Evolutionary conservation across 2,329 filamentous ascomycete genomes (phyloP), one percentile per base, ranked within the genome.

Genomic region (Lasiodiplodia sp.): DNA sequence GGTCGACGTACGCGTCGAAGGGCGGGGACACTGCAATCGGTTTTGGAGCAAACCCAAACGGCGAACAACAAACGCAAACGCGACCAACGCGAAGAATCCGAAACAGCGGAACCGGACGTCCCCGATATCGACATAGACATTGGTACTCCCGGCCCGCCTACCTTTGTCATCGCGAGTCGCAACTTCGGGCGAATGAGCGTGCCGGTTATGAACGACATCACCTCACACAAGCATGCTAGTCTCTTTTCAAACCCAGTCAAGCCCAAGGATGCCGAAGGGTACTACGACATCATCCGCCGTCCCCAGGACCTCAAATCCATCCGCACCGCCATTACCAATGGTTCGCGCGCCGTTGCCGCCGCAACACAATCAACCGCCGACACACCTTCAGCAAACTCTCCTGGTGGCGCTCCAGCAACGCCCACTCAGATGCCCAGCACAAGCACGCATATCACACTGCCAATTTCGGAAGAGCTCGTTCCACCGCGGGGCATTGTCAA

Each of bases 401-500:
- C 89, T 0, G 87, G 87, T 21, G 44, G 60, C 10, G 51, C 51
- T 28, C 67, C 67, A 4, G 49, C 67, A 6, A 69, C 68, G 4
- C 68, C 68, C 2, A 85, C 86, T 21, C 53, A 51, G 12, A 56
- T 62, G 28, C 14, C 53, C 0, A 58, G 52, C 14, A 44, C 68
- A n/a, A 64, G 68, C 53, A 66, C 68, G 6, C 53, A 69, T n/a
- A 60, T 66, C 18, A 69, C 63, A 14, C 70, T 95, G 7, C 89
- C 92, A 10, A 86, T 92, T 68, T 91, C 88, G 2, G 87, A 90
- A 62, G 93, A 97, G 68, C 84, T 97, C 31, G 86, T 95, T 2
- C 93, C 95, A 2, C 95, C 96, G 0, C 92, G 90, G 73, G 93
- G 90, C 23, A 97, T 98, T 74, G 92, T 98, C 79, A 98, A 98